Evolutionary conservation across 139 green algal species (phyloP), one percentile per base, ranked within the genome.

Genomic region (Chlamydomonas incerta): DNA sequence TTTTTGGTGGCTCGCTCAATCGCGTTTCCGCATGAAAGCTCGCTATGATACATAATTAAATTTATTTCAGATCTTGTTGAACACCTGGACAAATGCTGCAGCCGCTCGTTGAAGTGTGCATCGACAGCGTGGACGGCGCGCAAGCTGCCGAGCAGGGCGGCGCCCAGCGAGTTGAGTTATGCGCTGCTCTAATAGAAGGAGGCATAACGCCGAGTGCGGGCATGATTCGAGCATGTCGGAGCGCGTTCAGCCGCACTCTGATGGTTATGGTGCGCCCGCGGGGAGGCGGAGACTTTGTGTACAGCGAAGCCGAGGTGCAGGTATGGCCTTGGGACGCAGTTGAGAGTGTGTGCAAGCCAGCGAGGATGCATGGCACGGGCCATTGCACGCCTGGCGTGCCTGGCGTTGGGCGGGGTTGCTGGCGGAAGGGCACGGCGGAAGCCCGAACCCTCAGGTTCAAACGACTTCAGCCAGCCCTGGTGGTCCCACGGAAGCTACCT

Each of bases 221-320:
- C 20, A 24, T 87, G 29, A 83, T 90, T 37, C 73, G 33, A 65
- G 63, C 62, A 33, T 60, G 50, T 17, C 47, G 66, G 13, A 35
- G 11, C 31, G 50, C 41, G n/a, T 69, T 65, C 6, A 33, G 21
- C 37, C 77, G 79, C 1, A 37, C 57, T 10, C 87, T 91, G 21
- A 87, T 90, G 77, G 83, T 91, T 2, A 65, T 91, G 1, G 74
- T 91, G 1, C 63, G 87, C 0, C 83, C 83, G 3, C 69, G 87
- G 14, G 87, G 83, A 13, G 87, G 87, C 10, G 41, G 41, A 50
- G 87, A 91, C 47, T 91, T 91, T 73, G 55, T 87, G 0, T 91
- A 90, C 87, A 85, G 1, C 24, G 34, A 83, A n/a, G 79, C 84
- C 24, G 87, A 91, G n/a, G n/a, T 83, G 34, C 21, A 66, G 31